Conservation (phyloP, 176 grass and related monocot species). For the Sorghum bicolor region DNA sequence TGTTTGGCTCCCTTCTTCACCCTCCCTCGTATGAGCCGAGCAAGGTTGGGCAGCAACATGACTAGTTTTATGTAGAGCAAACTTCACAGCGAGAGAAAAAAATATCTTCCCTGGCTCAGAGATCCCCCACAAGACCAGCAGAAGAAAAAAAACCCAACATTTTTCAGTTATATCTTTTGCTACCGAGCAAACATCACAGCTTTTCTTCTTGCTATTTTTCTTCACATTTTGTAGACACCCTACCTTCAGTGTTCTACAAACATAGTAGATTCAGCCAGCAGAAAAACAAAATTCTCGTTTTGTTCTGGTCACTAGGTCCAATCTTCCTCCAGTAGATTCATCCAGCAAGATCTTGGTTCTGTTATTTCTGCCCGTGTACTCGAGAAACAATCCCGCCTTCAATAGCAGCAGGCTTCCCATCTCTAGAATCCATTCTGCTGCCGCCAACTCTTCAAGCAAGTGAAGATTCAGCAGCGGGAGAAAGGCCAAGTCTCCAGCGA, state of each 20-base stretch:
- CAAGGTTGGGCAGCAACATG: slow-evolving; percentile 22
- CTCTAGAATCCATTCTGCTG: neutral
- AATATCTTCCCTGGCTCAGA: slow-evolving; percentile 1
- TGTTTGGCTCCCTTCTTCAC: slow-evolving; percentile 23
- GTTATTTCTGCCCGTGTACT: slow-evolving; percentile 2
- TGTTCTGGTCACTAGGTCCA: neutral
- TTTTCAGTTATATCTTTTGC: slow-evolving; percentile 13
- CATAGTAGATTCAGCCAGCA: no score
- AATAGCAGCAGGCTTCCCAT: neutral
- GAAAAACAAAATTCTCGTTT: neutral
- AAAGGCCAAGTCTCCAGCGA: slow-evolving; percentile 24
- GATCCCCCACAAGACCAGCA: slow-evolving; percentile 18
- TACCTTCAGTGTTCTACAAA: no score
- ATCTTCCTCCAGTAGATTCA: neutral
- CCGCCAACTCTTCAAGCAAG: neutral
- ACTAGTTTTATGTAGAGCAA: slow-evolving; percentile 34
- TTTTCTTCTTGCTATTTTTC: neutral
- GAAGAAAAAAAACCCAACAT: slow-evolving; percentile 7
- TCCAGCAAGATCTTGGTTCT: slow-evolving; percentile 31
- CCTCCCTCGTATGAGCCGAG: slow-evolving; percentile 17
- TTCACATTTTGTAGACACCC: neutral
- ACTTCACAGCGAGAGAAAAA: neutral
- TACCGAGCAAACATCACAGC: neutral
- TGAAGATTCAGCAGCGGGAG: slow-evolving; percentile 19
- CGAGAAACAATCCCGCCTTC: neutral